phyloP scores from a whole-genome alignment of 805 yeast species.

The Yamadazyma phyllophila region DNA sequence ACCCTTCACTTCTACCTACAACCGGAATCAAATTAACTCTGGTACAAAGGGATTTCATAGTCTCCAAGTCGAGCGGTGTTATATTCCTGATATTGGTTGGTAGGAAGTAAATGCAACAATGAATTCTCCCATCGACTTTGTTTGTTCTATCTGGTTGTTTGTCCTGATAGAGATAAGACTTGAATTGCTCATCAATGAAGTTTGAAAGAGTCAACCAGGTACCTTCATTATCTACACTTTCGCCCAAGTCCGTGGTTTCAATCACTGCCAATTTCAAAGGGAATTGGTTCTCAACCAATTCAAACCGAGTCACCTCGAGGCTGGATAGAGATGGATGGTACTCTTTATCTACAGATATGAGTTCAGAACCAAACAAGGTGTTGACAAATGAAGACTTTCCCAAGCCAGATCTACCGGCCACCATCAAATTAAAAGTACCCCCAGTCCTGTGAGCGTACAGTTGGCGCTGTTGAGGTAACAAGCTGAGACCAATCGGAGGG shows the following conservation, averaged over 20 bases:
- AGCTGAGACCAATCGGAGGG: slow-evolving; percentile 11
- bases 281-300: slow-evolving; percentile 59
- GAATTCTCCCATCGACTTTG: slow-evolving; percentile 65
- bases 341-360: slow-evolving; percentile 10
- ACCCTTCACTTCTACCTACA: slow-evolving; percentile 36
- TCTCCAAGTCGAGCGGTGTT: slow-evolving; percentile 31
- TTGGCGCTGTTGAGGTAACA: slow-evolving; percentile 32
- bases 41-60: slow-evolving; percentile 33
- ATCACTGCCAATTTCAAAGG: slow-evolving; percentile 59
- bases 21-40: slow-evolving; percentile 41
- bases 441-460: slow-evolving; percentile 25
- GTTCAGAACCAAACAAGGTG: slow-evolving; percentile 55
- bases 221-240: slow-evolving; percentile 47
- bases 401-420: slow-evolving; percentile 34
- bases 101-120: slow-evolving; percentile 81
- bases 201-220: slow-evolving; percentile 49
- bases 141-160: slow-evolving; percentile 38
- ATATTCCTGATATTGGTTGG: slow-evolving; percentile 61
- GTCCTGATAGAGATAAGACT: slow-evolving; percentile 66
- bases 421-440: slow-evolving; percentile 35
- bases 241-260: slow-evolving; percentile 79
- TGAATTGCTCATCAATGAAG: slow-evolving; percentile 77
- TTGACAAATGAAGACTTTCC: slow-evolving; percentile 80
- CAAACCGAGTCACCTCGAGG: slow-evolving; percentile 33
- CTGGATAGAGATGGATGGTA: not conserved